Evolutionary conservation across 257 asterid genomes (phyloP), one percentile per base, ranked within the genome.

Genomic region (Striga asiatica): DNA sequence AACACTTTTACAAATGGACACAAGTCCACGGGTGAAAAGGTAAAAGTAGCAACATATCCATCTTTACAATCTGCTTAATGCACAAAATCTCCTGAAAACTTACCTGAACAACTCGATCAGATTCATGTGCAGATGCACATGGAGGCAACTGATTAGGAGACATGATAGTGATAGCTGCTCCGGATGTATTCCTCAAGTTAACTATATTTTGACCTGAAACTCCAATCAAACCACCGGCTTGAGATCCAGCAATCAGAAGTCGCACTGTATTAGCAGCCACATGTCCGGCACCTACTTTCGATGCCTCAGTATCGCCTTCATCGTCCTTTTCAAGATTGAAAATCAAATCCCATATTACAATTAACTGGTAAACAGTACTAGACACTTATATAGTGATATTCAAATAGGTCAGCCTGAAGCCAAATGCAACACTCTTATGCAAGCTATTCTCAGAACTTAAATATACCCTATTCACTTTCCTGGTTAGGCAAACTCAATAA

Each of bases 81-180:
- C 12, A 50, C 45, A 52, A 54, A 31, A 59, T 54, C 41, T 28
- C 54, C 48, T 11, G 29, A 6, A 25, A 50, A 53, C 76, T 58
- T 56, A 92, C 99, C 95, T 92, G 97, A 28, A 85, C 95, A 64
- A 88, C 91, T 66, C 95, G 86, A 68, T 85, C 99, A 38, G 97
- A 79, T 71, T 92, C 99, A 60, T 84, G 89, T 13, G 91, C 89
- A 34, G 97, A 82, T 38, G 99, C 99, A 79, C 95, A 88, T 20
- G 93, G 80, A 62, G 98, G 95, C 67, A 92, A 52, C 76, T 92
- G 97, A 64, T 73, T 83, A 59, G 88, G 94, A 62, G 95, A 79
- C 66, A 79, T 91, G 78, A 92, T 84, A n/a, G 84, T 67, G 59
- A 92, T 76, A 42, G 73, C 68, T 52, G 95, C 94, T 58, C 91